Evolutionary conservation across 2,329 filamentous ascomycete genomes (phyloP).

Genomic region (Aureobasidium sp.): DNA sequence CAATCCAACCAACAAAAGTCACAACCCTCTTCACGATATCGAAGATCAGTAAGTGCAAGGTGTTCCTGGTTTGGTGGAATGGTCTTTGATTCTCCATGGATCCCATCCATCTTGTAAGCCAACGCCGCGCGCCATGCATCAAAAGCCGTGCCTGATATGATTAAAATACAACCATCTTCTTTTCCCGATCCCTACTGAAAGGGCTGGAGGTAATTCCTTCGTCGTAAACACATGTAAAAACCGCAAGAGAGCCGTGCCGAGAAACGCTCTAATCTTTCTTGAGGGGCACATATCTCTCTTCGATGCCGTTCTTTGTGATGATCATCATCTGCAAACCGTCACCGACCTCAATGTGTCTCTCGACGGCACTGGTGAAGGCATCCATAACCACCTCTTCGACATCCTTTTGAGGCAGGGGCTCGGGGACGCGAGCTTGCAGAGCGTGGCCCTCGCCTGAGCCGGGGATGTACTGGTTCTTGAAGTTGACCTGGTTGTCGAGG

Average conservation of each 20-base stretch:
- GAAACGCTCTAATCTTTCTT: conserved; percentile 66
- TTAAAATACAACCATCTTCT: conserved; percentile 8
- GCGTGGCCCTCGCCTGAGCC: conserved; percentile 78
- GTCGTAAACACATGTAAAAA: conserved; percentile 12
- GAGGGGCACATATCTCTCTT: conserved; percentile 75
- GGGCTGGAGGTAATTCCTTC: background rate
- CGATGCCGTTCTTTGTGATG: conserved; percentile 79
- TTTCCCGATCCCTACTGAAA: background rate
- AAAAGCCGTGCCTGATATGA: conserved; percentile 9
- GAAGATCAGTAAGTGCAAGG: background rate
- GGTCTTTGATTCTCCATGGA: background rate
- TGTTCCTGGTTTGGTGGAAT: background rate
- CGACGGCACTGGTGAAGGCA: conserved; percentile 95
- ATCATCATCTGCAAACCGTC: conserved; percentile 94
- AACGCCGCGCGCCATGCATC: conserved; percentile 19
- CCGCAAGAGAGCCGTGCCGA: background rate
- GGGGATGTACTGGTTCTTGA: conserved; percentile 96
- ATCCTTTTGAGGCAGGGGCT: conserved; percentile 62
- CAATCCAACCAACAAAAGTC: too few species aligned
- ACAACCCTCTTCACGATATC: background rate
- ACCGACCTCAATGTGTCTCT: conserved; percentile 95
- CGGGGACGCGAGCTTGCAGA: conserved; percentile 60
- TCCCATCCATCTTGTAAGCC: conserved; percentile 12
- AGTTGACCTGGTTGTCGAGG: conserved; percentile 98
- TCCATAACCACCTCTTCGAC: conserved; percentile 90